Percentiles rank a stretch among this genome's conserved stretches.
These are phyloP conservation scores for Zygotorulaspora chibaensis DNA, from an alignment of 805 yeast genomes.

Conservation along the genomic window DNA sequence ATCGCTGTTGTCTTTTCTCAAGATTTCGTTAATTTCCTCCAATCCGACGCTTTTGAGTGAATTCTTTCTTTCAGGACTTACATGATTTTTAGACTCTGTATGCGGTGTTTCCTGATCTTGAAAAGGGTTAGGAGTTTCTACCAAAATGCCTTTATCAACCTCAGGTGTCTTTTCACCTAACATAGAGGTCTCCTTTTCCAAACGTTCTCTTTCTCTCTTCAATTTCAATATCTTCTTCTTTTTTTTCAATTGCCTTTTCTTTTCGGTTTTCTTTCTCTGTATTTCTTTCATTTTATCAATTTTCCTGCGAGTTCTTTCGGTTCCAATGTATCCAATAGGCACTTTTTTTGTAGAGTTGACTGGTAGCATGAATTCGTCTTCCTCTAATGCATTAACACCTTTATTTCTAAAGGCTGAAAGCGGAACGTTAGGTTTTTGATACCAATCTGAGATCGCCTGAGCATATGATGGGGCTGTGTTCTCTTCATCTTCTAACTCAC, in stretches of 20 bases:
- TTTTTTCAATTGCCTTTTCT: slow-evolving; percentile 33
- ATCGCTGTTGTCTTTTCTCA: slow-evolving; percentile 26
- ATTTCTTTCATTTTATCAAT: slow-evolving; percentile 35
- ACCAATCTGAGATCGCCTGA: slow-evolving; percentile 36
- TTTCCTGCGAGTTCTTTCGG: slow-evolving; percentile 34
- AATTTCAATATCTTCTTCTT: slow-evolving; percentile 32
- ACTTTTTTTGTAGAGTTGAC: slow-evolving; percentile 29
- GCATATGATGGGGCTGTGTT: slow-evolving; percentile 36
- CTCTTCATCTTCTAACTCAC: slow-evolving; percentile 73
- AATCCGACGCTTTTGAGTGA: slow-evolving; percentile 31
- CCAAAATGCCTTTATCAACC: slow-evolving; percentile 1
- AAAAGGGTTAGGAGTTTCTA: slow-evolving; percentile 3
- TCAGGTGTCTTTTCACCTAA: slow-evolving; percentile 3
- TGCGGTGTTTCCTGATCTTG: slow-evolving; percentile 1
- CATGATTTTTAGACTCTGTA: background rate
- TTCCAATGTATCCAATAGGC: slow-evolving; percentile 37
- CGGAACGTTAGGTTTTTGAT: slow-evolving; percentile 56
- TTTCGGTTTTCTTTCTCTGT: slow-evolving; percentile 34
- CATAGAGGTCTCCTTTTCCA: slow-evolving; percentile 23
- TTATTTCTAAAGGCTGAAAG: slow-evolving; percentile 88
- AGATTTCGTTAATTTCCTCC: slow-evolving; percentile 31
- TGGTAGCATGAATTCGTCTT: slow-evolving; percentile 32
- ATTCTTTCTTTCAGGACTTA: slow-evolving; percentile 16
- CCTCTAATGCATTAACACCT: slow-evolving; percentile 41
- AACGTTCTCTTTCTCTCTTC: slow-evolving; percentile 31